Conservation (phyloP, 2,329 filamentous ascomycete species). For the Arthroderma uncinatum region DNA sequence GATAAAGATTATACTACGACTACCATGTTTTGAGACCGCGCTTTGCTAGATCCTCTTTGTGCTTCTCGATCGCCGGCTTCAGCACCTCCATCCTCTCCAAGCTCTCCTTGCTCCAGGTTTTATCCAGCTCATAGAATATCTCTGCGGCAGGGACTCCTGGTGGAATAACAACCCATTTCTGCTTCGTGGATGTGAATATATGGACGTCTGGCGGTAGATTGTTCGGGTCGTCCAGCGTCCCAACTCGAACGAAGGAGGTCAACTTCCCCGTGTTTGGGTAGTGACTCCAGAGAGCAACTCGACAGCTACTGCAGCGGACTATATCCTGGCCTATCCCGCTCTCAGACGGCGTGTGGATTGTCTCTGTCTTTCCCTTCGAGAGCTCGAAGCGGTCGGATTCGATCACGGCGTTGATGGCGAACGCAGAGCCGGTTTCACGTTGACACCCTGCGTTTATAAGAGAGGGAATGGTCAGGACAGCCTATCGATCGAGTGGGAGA, state of each 20-base stretch:
- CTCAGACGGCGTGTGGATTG: constrained; percentile 29
- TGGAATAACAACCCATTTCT: constrained; percentile 30
- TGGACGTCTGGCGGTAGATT: constrained; percentile 36
- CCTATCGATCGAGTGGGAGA: not conserved
- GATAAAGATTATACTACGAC: not conserved
- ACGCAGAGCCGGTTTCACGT: constrained; percentile 34
- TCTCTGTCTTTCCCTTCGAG: constrained; percentile 18
- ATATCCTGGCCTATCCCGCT: constrained; percentile 35
- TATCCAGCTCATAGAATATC: constrained; percentile 26
- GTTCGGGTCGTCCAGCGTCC: constrained; percentile 36
- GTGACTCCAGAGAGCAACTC: constrained; percentile 33
- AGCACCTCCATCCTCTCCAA: constrained; percentile 19
- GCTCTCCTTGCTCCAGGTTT: constrained; percentile 27
- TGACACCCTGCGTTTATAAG: constrained; percentile 28
- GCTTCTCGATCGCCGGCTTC: not conserved
- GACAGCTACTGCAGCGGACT: constrained; percentile 36
- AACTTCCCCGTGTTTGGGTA: constrained; percentile 28
- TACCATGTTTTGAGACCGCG: not conserved
- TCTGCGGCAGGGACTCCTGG: constrained; percentile 28
- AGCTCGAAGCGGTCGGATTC: constrained; percentile 30
- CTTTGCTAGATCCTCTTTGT: not conserved
- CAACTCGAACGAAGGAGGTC: constrained; percentile 33
- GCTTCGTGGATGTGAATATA: constrained; percentile 34
- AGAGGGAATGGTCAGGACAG: not conserved
- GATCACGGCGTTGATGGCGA: constrained; percentile 34